phyloP scores from a whole-genome alignment of 345 rosid genomes.

The Conringia planisiliqua region DNA sequence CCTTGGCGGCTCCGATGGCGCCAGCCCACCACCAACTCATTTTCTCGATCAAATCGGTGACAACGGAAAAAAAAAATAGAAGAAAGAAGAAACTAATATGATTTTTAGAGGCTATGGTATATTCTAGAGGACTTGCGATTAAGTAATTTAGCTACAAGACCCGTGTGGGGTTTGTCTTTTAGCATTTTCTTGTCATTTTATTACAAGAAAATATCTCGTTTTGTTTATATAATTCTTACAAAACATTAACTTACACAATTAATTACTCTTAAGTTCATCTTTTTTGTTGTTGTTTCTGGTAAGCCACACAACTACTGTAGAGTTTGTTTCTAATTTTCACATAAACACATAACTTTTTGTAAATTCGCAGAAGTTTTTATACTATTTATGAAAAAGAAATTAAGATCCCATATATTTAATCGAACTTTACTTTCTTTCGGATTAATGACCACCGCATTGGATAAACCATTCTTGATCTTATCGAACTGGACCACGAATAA shows the following conservation, averaged over 20 bases:
- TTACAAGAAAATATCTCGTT: background rate
- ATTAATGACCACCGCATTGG: too few relatives aligned
- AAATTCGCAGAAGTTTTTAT: too few relatives aligned
- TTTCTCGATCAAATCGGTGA: constrained; percentile 19
- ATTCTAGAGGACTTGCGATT: background rate
- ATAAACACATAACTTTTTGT: background rate
- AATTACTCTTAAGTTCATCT: too few relatives aligned
- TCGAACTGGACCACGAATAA: background rate
- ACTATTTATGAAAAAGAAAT: too few relatives aligned
- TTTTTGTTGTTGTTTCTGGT: background rate
- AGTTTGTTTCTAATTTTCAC: background rate
- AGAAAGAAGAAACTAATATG: background rate
- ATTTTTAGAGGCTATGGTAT: background rate
- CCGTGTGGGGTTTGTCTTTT: constrained; percentile 15
- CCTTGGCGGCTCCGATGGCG: constrained; percentile 52
- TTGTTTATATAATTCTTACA: background rate
- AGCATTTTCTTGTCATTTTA: constrained; percentile 1
- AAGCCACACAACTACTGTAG: background rate
- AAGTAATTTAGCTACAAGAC: background rate
- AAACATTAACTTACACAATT: background rate
- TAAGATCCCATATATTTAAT: too few relatives aligned
- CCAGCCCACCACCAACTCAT: constrained; percentile 71
- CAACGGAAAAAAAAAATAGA: too few relatives aligned
- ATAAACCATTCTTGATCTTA: background rate
- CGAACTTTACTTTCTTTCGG: too few relatives aligned